Evolutionary conservation across 2,329 filamentous ascomycete genomes (phyloP), one percentile per base, ranked within the genome.

Genomic region (Pestalotiopsis sp.): DNA sequence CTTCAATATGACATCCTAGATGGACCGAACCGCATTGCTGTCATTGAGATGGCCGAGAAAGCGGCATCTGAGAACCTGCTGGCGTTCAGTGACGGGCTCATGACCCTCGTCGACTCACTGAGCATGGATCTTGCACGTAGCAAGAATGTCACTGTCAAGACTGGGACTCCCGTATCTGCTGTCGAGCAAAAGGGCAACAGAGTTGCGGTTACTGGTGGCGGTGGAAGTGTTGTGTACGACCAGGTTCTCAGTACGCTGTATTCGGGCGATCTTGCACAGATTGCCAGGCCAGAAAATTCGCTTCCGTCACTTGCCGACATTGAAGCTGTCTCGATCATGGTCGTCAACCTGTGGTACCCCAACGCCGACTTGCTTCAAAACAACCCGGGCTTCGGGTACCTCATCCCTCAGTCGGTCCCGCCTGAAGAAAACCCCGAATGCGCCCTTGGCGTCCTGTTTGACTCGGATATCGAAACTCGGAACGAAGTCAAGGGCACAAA

Each of bases 361-460:
- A 84, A 89, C 58, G 85, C 90, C 6, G 77, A 88, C 68, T 82
- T 97, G 45, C 84, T 93, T 63, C 70, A 74, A 2, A 87, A 89
- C 14, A 83, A 90, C 68, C 82, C 84, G 38, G 96, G 95, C 20
- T 97, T 98, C 77, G 96, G 96, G 72, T 98, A 98, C 80, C 88
- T 99, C 4, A 92, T 99, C 69, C 95, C 96, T 1, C 89, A 90
- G 69, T 90, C 90, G 17, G 86, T 93, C 1, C 87, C 91, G 3
- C 84, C 86, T 62, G 88, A 89, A 49, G 86, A 94, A 72, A 97
- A 97, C 77, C 92, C 93, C 1, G 93, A 97, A 78, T 88, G 90
- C 70, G 93, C 92, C 0, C 89, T 99, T 5, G 96, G 96, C 71
- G 95, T 98, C 66, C 92, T 98, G 70, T 98, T 98, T 80, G 94